Evolutionary conservation across 768 basidiomycete species (phyloP).

Genomic region (Paxillus involutus): DNA sequence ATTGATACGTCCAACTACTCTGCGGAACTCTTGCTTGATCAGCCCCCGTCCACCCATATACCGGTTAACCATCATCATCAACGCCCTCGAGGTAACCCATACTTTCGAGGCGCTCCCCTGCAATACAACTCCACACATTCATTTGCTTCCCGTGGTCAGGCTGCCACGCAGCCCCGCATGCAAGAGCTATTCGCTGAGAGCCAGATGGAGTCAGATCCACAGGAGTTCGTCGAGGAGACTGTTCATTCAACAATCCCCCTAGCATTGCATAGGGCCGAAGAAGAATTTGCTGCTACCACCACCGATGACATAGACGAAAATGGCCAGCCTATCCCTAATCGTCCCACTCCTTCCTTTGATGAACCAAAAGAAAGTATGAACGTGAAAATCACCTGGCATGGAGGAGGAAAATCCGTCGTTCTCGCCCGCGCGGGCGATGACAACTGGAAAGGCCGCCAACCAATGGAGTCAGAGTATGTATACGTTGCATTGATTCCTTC

Average conservation of each 20-base stretch:
- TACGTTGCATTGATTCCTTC: conserved; percentile 6
- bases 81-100: conserved; percentile 32
- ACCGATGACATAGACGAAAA: conserved; percentile 14
- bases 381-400: conserved; percentile 64
- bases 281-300: conserved; percentile 18
- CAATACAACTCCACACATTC: conserved; percentile 47
- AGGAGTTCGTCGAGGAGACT: conserved; percentile 52
- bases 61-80: conserved; percentile 33
- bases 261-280: conserved; percentile 41
- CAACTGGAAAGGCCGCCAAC: conserved; percentile 69
- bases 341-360: conserved; percentile 15
- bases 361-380: conserved; percentile 32
- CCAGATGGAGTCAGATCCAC: conserved; percentile 31
- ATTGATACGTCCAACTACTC: conserved; percentile 33
- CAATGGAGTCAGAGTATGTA: conserved; percentile 65
- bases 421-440: conserved; percentile 74
- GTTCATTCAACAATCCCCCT: conserved; percentile 65
- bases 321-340: conserved; percentile 20
- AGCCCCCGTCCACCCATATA: conserved; percentile 45
- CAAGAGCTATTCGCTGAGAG: conserved; percentile 46
- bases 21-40: conserved; percentile 39
- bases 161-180: conserved; percentile 37
- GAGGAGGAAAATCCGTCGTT: conserved; percentile 61
- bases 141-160: conserved; percentile 35
- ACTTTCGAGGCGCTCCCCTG: conserved; percentile 35